These are phyloP conservation scores for Penicillium sp. DNA, from an alignment of 2,329 filamentous ascomycete species.

Conservation along the genomic window DNA sequence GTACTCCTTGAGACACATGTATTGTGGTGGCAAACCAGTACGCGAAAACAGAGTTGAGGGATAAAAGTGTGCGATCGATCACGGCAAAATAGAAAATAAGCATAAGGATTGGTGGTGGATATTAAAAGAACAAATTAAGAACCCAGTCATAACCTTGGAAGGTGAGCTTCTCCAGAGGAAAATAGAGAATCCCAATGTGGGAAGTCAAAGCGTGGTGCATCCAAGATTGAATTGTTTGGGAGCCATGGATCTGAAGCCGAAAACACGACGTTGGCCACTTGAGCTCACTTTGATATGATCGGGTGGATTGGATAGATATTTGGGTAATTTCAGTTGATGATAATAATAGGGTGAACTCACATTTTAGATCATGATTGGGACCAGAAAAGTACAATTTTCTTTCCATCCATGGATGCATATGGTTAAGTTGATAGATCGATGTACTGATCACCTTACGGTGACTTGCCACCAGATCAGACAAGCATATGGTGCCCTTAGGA, in stretches of 20 bases:
- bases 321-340: neutral
- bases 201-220: conserved; percentile 5
- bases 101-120: conserved; percentile 2
- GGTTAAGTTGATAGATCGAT: neutral
- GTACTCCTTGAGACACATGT: conserved; percentile 13
- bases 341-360: neutral
- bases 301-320: neutral
- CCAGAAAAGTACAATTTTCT: neutral
- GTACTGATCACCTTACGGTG: neutral
- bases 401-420: neutral
- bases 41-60: neutral
- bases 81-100: neutral
- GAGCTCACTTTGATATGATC: neutral
- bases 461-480: neutral
- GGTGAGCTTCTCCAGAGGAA: neutral
- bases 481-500: neutral
- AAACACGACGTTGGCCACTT: neutral
- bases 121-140: neutral
- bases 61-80: neutral
- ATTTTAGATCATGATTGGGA: neutral
- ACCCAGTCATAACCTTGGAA: neutral
- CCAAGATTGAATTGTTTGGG: conserved; percentile 10
- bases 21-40: conserved; percentile 11
- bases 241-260: conserved; percentile 13
- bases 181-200: neutral